Conservation (phyloP, 169 alveolate species). For the Condylostoma magnum region DNA sequence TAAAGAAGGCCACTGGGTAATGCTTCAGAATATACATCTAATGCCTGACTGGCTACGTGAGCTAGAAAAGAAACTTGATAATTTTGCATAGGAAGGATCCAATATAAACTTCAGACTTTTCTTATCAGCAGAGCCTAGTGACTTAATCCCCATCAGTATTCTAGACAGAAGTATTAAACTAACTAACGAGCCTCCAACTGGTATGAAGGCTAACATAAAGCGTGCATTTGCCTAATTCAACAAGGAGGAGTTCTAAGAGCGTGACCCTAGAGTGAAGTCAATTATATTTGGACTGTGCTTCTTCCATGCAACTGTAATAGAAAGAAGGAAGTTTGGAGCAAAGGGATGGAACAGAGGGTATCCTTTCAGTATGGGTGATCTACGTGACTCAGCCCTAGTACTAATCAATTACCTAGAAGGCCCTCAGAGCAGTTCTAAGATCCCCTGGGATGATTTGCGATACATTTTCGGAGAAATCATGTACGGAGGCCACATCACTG, state of each 20-base stretch:
- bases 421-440: slow-evolving; percentile 73
- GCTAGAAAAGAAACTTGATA: slow-evolving; percentile 93
- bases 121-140: slow-evolving; percentile 92
- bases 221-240: slow-evolving; percentile 94
- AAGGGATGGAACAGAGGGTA: slow-evolving; percentile 96
- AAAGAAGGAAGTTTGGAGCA: slow-evolving; percentile 97
- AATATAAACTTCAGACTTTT: slow-evolving; percentile 94
- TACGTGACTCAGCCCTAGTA: slow-evolving; percentile 94
- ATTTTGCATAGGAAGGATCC: slow-evolving; percentile 92
- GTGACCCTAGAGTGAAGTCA: slow-evolving; percentile 91
- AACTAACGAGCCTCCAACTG: slow-evolving; percentile 97
- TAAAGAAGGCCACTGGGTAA: slow-evolving; percentile 97
- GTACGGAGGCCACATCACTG: slow-evolving; percentile 98
- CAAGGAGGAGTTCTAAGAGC: slow-evolving; percentile 89
- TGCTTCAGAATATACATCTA: slow-evolving; percentile 92
- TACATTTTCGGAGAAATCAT: slow-evolving; percentile 97
- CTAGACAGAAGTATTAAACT: slow-evolving; percentile 94
- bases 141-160: slow-evolving; percentile 93
- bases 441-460: slow-evolving; percentile 97
- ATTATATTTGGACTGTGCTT: slow-evolving; percentile 94
- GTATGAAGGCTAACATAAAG: slow-evolving; percentile 93
- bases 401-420: slow-evolving; percentile 92
- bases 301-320: slow-evolving; percentile 96
- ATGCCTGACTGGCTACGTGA: slow-evolving; percentile 94
- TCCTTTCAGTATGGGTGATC: slow-evolving; percentile 95